A percentile compares a stretch with the other conserved stretches of the same genome.
Evolutionary conservation across 2,329 filamentous ascomycete genomes (phyloP).

Genomic region (Botrytis tulipae): DNA sequence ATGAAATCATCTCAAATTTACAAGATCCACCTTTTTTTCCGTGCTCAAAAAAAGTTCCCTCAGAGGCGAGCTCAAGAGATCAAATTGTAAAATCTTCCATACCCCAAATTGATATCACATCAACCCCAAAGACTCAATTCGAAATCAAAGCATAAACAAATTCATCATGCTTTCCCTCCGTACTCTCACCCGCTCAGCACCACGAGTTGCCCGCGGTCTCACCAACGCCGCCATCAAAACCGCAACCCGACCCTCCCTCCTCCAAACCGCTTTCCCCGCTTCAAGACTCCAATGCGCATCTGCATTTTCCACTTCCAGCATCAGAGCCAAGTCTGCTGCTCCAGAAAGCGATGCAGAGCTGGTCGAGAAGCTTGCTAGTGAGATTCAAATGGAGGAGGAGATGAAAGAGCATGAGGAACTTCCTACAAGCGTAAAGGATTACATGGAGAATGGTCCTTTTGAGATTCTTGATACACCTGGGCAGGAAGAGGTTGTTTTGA

Average conservation of each 20-base stretch:
- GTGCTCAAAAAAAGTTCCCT: slow-evolving; percentile 22
- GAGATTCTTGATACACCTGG: slow-evolving; percentile 79
- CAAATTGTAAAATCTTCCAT: slow-evolving; percentile 9
- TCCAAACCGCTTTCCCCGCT: slow-evolving; percentile 36
- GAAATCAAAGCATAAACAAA: slow-evolving; percentile 9
- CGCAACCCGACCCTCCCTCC: slow-evolving; percentile 30
- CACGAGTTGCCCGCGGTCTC: slow-evolving; percentile 60
- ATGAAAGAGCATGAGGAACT: slow-evolving; percentile 68
- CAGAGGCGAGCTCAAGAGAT: slow-evolving; percentile 9
- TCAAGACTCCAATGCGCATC: slow-evolving; percentile 33
- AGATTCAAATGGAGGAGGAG: slow-evolving; percentile 80
- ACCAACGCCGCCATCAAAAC: slow-evolving; percentile 51
- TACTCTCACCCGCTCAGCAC: slow-evolving; percentile 62
- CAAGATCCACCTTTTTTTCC: slow-evolving; percentile 23
- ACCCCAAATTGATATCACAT: slow-evolving; percentile 12
- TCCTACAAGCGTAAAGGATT: slow-evolving; percentile 79
- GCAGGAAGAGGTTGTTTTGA: slow-evolving; percentile 83
- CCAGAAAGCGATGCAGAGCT: slow-evolving; percentile 72
- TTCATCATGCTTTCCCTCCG: slow-evolving; percentile 66
- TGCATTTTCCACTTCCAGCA: slow-evolving; percentile 42
- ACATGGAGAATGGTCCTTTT: slow-evolving; percentile 81
- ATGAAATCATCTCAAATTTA: slow-evolving; percentile 12
- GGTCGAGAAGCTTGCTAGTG: slow-evolving; percentile 78
- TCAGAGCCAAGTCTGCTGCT: slow-evolving; percentile 40
- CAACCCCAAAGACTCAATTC: slow-evolving; percentile 24